Evolutionary conservation across 192 early-diverging fungal species (phyloP).

Genomic region (Linnemannia exigua): DNA sequence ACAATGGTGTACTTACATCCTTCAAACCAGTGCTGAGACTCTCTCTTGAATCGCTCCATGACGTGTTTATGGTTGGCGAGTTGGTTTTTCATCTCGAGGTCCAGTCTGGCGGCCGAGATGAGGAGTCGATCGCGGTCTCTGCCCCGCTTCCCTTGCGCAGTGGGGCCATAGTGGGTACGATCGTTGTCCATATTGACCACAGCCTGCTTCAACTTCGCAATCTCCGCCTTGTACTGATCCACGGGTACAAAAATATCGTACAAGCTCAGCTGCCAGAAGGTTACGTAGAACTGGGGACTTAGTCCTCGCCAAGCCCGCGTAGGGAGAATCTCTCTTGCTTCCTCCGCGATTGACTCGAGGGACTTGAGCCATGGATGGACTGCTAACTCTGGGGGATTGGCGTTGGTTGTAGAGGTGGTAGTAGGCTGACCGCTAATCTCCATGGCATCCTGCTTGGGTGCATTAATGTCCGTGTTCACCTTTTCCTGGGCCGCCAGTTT

Average conservation of each 20-base stretch:
- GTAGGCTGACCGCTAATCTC: not conserved
- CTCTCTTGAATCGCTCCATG: slow-evolving; percentile 53
- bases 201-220: slow-evolving; percentile 62
- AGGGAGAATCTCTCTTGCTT: slow-evolving; percentile 57
- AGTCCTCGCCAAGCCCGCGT: slow-evolving; percentile 58
- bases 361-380: slow-evolving; percentile 55
- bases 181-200: slow-evolving; percentile 30
- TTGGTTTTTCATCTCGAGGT: slow-evolving; percentile 59
- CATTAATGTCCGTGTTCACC: not conserved
- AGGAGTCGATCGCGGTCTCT: slow-evolving; percentile 39
- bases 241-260: slow-evolving; percentile 82
- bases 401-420: not conserved
- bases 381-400: slow-evolving; percentile 3
- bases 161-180: slow-evolving; percentile 5
- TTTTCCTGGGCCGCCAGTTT: not conserved
- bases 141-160: slow-evolving; percentile 18
- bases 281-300: slow-evolving; percentile 78
- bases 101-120: slow-evolving; percentile 25
- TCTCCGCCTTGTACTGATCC: slow-evolving; percentile 71
- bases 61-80: slow-evolving; percentile 41
- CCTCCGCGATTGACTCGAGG: slow-evolving; percentile 25
- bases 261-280: slow-evolving; percentile 84
- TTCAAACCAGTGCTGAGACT: slow-evolving; percentile 65
- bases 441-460: not conserved
- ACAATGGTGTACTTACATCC: slow-evolving; percentile 25